Base-by-base conservation (phyloP, 352 stramenopile genomes). In the Pythium phragmitis region DNA sequence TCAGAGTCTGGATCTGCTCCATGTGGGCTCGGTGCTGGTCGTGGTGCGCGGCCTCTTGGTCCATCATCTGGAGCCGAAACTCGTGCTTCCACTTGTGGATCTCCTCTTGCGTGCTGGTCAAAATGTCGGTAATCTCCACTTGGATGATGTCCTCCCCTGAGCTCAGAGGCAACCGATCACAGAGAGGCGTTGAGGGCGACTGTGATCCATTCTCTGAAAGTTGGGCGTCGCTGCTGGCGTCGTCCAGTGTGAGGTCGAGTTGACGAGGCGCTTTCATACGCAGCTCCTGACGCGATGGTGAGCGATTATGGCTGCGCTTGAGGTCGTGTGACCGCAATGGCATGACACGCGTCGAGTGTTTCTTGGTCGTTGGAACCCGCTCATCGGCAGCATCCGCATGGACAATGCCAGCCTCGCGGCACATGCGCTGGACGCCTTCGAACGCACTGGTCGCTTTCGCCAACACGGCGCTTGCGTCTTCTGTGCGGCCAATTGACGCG, bases 61-160 rank as follows among this genome's bases (percentile, higher is more conserved):
- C 55, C 65, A 71, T 71, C 65, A 72, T 68, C 26, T 72, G 50
- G 3, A 67, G n/a, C 2, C 49, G 65, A 33, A 72, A 72, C 21
- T 63, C 65, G 42, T 72, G 65, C 51, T 72, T 65, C 59, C 65
- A 72, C n/a, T 53, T 45, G 28, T 68, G 59, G 42, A 72, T 68
- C 42, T 63, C 42, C 43, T 72, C 59, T 33, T 68, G 48, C 14
- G 65, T 72, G 43, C 53, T 67, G 14, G 54, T 68, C 17, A 72
- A 34, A 33, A 68, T 67, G 17, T 72, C 65, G 7, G 58, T 68
- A 48, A 72, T 65, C 36, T 72, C 59, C 7, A 72, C 65, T 64
- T 72, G 52, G 30, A 67, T 72, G 23, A 68, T 72, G 46, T 72
- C 65, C 13, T 65, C 49, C 2, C 58, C 62, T 19, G 54, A 55